Conservation (phyloP, 768 basidiomycete genomes). For the Russula vinacea region DNA sequence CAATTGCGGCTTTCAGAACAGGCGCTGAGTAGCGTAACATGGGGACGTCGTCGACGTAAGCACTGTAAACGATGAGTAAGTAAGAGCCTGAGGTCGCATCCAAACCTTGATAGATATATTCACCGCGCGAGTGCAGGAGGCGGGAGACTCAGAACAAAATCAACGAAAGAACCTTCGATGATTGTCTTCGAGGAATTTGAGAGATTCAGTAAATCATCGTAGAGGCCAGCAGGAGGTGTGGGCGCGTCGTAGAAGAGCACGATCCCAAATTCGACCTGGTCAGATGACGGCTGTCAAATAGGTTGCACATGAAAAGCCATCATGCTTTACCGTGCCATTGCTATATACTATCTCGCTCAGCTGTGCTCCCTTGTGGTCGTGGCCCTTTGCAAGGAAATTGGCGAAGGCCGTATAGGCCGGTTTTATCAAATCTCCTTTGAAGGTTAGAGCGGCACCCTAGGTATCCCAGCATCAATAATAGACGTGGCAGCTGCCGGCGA, state of each 20-base stretch:
- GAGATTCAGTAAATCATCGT: slow-evolving; percentile 46
- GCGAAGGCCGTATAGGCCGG: slow-evolving; percentile 2
- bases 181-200: slow-evolving; percentile 37
- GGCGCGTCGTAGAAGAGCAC: slow-evolving; percentile 55
- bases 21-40: background rate
- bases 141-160: slow-evolving; percentile 35
- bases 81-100: too few species aligned
- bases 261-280: slow-evolving; percentile 6
- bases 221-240: slow-evolving; percentile 43
- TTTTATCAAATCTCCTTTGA: background rate
- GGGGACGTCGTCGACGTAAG: slow-evolving; percentile 10
- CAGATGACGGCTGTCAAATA: slow-evolving; percentile 31
- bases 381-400: background rate
- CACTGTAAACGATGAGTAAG: background rate
- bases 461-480: background rate
- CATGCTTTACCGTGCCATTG: slow-evolving; percentile 9
- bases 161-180: slow-evolving; percentile 40
- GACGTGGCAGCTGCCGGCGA: too few species aligned
- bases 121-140: too few species aligned
- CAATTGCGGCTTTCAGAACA: slow-evolving; percentile 1
- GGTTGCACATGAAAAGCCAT: slow-evolving; percentile 37
- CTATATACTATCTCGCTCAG: slow-evolving; percentile 1
- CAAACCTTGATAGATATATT: slow-evolving; percentile 27
- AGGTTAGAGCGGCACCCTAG: slow-evolving; percentile 9
- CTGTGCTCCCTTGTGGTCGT: slow-evolving; percentile 17